Base-by-base conservation (phyloP, 1,284 basidiomycete species). In the Golubevia sp. region DNA sequence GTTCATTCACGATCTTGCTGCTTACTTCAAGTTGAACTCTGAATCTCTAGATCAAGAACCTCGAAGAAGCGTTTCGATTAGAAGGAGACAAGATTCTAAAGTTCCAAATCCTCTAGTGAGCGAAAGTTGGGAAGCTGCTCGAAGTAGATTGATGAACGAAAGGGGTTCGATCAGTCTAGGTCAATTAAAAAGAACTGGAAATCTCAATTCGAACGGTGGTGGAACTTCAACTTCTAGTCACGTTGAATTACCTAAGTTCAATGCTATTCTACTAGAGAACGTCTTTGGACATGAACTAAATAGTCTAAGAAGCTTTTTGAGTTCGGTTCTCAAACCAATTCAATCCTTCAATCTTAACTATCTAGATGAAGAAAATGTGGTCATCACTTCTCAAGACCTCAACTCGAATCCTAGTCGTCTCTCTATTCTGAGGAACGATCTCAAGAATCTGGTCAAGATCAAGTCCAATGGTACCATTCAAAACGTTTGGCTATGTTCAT, bases 31-130 rank as follows among this genome's bases (percentile, higher is more conserved):
- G 56, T 67, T 83, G 11, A 71, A 56, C 7, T 71, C 62, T 48
- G 76, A 76, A 62, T 73, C 71, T 51, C 65, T 79, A 3, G 77
- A 79, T 57, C 20, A 30, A 30, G 75, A 79, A 61, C 75, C 76
- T 8, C 67, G 66, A 30, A 62, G 74, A 34, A 73, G 70, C 48
- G 73, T 82, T 51, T 67, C 66, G 30, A 56, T 83, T n/a, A 67
- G 78, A n/a, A 61, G 78, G 8, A 67, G 68, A 64, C 71, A 73
- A 49, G 67, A 70, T 48, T 70, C 70, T 20, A 64, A 72, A 25
- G 71, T 80, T 27, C 77, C 79, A 3, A 62, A 58, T 7, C 71
- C 77, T 8, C 58, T 76, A 2, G 49, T 78, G 5, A 67, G 67
- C 24, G 79, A 82, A 61, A 70, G 67, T 5, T 75, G 55, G 49